Percentiles rank a stretch among this genome's conserved stretches.
phyloP scores from a whole-genome alignment of 495 filamentous ascomycete species.

The Cercophora samala region DNA sequence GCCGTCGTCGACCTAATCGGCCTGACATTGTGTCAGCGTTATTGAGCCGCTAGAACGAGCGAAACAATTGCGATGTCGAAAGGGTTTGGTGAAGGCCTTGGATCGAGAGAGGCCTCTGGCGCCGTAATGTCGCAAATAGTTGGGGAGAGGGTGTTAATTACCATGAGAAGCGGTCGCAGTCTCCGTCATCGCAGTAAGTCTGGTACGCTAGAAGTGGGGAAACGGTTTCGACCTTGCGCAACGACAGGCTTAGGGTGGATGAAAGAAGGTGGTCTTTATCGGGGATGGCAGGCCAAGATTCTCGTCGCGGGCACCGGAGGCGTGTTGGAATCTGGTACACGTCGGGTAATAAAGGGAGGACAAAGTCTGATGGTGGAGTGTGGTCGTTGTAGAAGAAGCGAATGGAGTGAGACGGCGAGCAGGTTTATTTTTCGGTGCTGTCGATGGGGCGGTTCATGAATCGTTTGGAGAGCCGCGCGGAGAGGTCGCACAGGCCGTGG shows the following conservation, averaged over 20 bases:
- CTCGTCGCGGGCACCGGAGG: not conserved
- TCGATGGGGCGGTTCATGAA: not conserved
- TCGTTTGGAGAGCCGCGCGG: not conserved
- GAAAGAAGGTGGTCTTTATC: not conserved
- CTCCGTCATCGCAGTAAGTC: constrained; percentile 56
- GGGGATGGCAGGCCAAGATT: not conserved
- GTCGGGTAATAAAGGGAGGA: not conserved
- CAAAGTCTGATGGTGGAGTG: not conserved
- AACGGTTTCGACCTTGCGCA: not conserved
- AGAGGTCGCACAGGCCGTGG: not conserved
- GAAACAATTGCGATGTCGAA: constrained; percentile 19
- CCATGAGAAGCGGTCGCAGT: constrained; percentile 62
- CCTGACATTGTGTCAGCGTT: constrained; percentile 34
- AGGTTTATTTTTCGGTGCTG: not conserved
- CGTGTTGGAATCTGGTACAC: not conserved
- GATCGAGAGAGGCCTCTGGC: constrained; percentile 1
- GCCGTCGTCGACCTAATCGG: constrained; percentile 62
- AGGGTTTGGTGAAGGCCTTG: not conserved
- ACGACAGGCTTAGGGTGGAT: not conserved
- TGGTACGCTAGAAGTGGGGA: constrained; percentile 7
- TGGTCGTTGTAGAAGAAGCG: not conserved
- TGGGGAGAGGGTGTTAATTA: constrained; percentile 34
- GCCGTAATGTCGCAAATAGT: not conserved
- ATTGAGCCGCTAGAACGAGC: constrained; percentile 25
- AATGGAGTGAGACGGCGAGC: not conserved